These are phyloP conservation scores for Cichorium intybus DNA, from an alignment of 140 eudicot species.

Conservation along the genomic window DNA sequence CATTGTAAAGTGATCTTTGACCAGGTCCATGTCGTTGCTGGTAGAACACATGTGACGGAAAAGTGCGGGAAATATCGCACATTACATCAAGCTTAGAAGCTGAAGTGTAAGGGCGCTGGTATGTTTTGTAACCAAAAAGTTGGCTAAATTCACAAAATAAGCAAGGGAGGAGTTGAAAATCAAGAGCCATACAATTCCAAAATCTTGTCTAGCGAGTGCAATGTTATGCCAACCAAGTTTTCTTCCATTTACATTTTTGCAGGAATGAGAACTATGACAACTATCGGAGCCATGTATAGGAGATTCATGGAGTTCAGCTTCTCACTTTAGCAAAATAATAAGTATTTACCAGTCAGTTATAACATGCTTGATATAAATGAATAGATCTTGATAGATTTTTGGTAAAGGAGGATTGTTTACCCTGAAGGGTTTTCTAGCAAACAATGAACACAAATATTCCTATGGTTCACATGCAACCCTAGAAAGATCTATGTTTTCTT, in stretches of 20 bases:
- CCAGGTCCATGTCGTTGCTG: conserved; percentile 98
- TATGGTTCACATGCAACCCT: too few species aligned
- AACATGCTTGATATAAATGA: not conserved
- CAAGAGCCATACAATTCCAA: conserved; percentile 68
- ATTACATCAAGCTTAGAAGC: conserved; percentile 92
- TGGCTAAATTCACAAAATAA: conserved; percentile 85
- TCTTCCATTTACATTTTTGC: conserved; percentile 85
- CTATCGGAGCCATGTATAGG: conserved; percentile 98
- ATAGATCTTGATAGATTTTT: not conserved
- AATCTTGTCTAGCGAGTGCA: conserved; percentile 89
- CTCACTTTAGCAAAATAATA: conserved; percentile 48
- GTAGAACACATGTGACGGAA: conserved; percentile 89
- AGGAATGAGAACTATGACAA: conserved; percentile 89
- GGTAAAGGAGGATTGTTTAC: conserved; percentile 36
- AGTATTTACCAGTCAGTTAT: conserved; percentile 6
- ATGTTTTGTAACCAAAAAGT: conserved; percentile 95
- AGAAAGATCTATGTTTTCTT: too few species aligned
- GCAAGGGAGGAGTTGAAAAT: conserved; percentile 94
- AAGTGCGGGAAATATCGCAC: conserved; percentile 89
- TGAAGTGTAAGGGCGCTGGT: conserved; percentile 98
- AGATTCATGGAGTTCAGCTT: conserved; percentile 96
- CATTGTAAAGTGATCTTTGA: conserved; percentile 93
- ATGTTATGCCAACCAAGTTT: conserved; percentile 83
- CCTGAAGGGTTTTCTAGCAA: too few species aligned
- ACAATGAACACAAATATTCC: too few species aligned